Percentiles rank a stretch among this genome's conserved stretches.
These are phyloP conservation scores for Beauveria scarabaeidicola DNA, from an alignment of 2,329 filamentous ascomycete species.

Conservation along the genomic window DNA sequence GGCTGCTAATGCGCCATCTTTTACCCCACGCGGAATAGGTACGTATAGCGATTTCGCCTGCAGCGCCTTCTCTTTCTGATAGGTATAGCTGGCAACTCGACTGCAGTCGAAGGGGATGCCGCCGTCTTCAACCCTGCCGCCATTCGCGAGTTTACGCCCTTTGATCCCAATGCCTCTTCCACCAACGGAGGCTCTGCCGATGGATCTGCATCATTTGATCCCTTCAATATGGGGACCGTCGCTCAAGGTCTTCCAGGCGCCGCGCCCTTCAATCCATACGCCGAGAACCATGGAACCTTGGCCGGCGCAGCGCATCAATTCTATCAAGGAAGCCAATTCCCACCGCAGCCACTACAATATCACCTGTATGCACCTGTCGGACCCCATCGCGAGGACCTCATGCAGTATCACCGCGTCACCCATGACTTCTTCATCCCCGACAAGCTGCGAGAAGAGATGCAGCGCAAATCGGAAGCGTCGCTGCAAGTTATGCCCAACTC, in stretches of 20 bases:
- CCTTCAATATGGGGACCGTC: constrained; percentile 53
- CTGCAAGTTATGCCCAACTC: constrained; percentile 74
- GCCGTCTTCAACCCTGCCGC: constrained; percentile 46
- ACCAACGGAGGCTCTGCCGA: constrained; percentile 31
- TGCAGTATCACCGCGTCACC: constrained; percentile 75
- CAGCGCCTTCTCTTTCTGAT: not conserved
- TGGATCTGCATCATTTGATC: constrained; percentile 42
- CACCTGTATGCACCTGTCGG: constrained; percentile 87
- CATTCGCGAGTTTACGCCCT: constrained; percentile 54
- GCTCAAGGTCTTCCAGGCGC: constrained; percentile 41
- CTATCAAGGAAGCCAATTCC: constrained; percentile 53
- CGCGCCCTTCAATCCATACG: constrained; percentile 60
- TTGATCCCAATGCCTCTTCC: constrained; percentile 34
- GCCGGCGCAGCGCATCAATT: constrained; percentile 52
- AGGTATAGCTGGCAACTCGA: constrained; percentile 17
- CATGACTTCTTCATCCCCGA: constrained; percentile 92
- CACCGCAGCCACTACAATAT: constrained; percentile 67
- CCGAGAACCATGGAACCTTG: constrained; percentile 58
- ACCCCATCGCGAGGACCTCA: constrained; percentile 70
- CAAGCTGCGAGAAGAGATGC: constrained; percentile 75
- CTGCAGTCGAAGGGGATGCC: constrained; percentile 33
- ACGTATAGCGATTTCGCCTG: constrained; percentile 26
- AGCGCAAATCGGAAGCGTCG: constrained; percentile 79
- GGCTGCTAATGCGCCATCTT: constrained; percentile 79
- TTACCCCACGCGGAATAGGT: constrained; percentile 60